Percentiles rank a stretch among this genome's conserved stretches.
These are phyloP conservation scores for Mortierella sp. DNA, from an alignment of 371 early-diverging fungal species.

Conservation along the genomic window DNA sequence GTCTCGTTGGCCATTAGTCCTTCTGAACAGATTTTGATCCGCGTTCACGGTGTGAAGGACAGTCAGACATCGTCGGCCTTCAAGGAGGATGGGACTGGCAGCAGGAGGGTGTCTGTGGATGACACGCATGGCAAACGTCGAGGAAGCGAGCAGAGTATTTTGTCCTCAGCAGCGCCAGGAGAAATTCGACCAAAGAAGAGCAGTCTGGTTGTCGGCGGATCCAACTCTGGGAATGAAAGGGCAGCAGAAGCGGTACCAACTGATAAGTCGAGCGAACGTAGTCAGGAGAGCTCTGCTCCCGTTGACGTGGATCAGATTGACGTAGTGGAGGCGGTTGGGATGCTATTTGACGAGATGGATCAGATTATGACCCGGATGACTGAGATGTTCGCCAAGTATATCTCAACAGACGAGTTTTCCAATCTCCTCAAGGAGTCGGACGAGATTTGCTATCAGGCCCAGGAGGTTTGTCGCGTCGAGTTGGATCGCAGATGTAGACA, in stretches of 20 bases:
- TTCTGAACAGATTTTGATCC: not conserved
- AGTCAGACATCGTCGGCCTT: no score
- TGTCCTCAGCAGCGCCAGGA: not conserved
- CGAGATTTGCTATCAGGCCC: constrained; percentile 27
- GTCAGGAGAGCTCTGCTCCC: not conserved
- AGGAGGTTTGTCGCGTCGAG: constrained; percentile 22
- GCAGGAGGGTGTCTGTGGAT: not conserved
- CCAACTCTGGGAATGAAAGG: not conserved
- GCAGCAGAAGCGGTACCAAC: not conserved
- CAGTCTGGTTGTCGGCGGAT: not conserved
- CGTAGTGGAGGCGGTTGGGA: constrained; percentile 14
- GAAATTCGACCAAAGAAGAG: not conserved
- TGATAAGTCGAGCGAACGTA: not conserved
- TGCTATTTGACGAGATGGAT: constrained; percentile 36
- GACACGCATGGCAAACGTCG: not conserved
- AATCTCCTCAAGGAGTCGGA: constrained; percentile 27
- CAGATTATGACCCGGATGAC: constrained; percentile 26
- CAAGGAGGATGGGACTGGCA: not conserved
- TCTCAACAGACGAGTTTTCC: constrained; percentile 28
- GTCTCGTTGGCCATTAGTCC: not conserved
- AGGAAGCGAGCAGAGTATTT: not conserved
- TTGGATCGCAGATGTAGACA: constrained; percentile 5
- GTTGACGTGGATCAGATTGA: constrained; percentile 1
- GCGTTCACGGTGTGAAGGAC: not conserved
- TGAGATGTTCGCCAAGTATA: constrained; percentile 32